Evolutionary conservation across 768 basidiomycete genomes (phyloP).

Genomic region (Tricholoma hemisulphureum): DNA sequence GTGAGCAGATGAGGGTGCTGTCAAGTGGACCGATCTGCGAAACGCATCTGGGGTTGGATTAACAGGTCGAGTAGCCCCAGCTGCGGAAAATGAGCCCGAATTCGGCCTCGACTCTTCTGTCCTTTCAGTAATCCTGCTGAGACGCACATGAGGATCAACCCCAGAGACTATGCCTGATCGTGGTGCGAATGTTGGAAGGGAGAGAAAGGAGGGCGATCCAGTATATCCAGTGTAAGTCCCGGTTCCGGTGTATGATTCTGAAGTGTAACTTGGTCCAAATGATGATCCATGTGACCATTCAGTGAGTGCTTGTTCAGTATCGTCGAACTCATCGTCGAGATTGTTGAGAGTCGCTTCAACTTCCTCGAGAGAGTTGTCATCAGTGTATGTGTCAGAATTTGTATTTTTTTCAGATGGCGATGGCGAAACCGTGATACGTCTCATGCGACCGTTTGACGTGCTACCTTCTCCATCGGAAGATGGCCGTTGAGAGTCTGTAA

Average conservation of each 20-base stretch:
- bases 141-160: constrained; percentile 41
- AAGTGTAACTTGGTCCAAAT: constrained; percentile 39
- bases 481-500: constrained; percentile 43
- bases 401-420: constrained; percentile 35
- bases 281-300: constrained; percentile 59
- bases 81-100: constrained; percentile 39
- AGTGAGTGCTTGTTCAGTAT: constrained; percentile 62
- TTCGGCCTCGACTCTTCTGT: constrained; percentile 72
- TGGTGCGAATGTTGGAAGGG: constrained; percentile 38
- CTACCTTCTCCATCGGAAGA: constrained; percentile 49
- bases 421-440: constrained; percentile 57
- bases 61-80: constrained; percentile 31
- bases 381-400: constrained; percentile 42
- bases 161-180: constrained; percentile 37
- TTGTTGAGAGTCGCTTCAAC: constrained; percentile 73
- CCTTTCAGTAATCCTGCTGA: constrained; percentile 78
- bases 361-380: constrained; percentile 64
- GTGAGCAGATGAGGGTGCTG: constrained; percentile 41
- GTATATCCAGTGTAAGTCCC: constrained; percentile 38
- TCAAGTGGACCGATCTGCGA: constrained; percentile 45
- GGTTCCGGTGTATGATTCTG: constrained; percentile 42
- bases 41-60: constrained; percentile 45
- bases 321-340: constrained; percentile 62
- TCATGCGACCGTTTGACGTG: constrained; percentile 43
- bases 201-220: constrained; percentile 47